phyloP scores from a whole-genome alignment of 1,284 basidiomycete genomes.

The Pyrrhoderma noxium region DNA sequence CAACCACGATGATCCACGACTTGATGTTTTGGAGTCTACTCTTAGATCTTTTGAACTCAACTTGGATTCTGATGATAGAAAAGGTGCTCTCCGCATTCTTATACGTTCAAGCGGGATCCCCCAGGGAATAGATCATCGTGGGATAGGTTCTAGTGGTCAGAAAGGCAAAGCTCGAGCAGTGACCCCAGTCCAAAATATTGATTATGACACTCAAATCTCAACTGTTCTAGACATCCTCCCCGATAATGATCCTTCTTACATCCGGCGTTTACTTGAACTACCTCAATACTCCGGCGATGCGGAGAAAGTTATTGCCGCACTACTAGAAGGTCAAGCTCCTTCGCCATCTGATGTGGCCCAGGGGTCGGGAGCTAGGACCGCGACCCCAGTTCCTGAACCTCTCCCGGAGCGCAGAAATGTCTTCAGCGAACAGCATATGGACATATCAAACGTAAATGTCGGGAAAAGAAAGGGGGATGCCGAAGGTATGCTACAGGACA shows the following conservation, averaged over 20 bases:
- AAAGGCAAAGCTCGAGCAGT: slow-evolving; percentile 34
- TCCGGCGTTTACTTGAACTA: slow-evolving; percentile 48
- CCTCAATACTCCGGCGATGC: slow-evolving; percentile 40
- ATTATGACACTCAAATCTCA: slow-evolving; percentile 48
- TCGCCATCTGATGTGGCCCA: neutral
- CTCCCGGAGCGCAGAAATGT: slow-evolving; percentile 54
- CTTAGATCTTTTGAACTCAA: slow-evolving; percentile 34
- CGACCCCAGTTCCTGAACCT: slow-evolving; percentile 19
- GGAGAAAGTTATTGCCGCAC: slow-evolving; percentile 55
- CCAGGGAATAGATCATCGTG: slow-evolving; percentile 39
- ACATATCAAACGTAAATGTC: slow-evolving; percentile 48
- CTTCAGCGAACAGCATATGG: slow-evolving; percentile 65
- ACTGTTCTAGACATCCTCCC: slow-evolving; percentile 71
- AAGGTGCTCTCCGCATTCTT: slow-evolving; percentile 51
- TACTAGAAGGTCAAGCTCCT: slow-evolving; percentile 67
- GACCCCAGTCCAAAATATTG: slow-evolving; percentile 23
- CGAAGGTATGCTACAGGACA: slow-evolving; percentile 33
- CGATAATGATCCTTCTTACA: slow-evolving; percentile 44
- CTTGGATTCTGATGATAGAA: slow-evolving; percentile 6
- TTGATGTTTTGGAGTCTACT: slow-evolving; percentile 47
- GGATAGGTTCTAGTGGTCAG: slow-evolving; percentile 20
- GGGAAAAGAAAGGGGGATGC: slow-evolving; percentile 52
- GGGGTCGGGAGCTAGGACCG: no score
- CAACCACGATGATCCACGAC: slow-evolving; percentile 45
- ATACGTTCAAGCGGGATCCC: slow-evolving; percentile 50